Evolutionary conservation across 164 flowering plant species (phyloP).

Genomic region (Magnolia officinalis): DNA sequence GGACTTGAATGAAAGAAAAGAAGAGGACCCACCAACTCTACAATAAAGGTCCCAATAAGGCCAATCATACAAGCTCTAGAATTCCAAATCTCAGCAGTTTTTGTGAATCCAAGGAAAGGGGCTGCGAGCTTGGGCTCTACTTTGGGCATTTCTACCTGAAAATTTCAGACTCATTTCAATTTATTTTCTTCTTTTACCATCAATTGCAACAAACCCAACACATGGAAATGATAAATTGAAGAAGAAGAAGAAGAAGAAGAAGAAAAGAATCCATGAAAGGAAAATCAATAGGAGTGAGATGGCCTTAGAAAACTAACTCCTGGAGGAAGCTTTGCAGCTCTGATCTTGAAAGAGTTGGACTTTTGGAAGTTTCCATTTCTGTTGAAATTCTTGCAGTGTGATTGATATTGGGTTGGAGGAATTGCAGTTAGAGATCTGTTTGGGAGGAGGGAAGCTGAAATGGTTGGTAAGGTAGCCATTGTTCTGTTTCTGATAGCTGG

Average conservation of each 20-base stretch:
- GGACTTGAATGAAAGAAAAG: not conserved
- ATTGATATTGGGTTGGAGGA: conserved; percentile 5
- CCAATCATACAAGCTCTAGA: conserved; percentile 97
- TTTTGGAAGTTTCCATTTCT: conserved; percentile 5
- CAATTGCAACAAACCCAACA: not conserved
- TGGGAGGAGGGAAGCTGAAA: conserved; percentile 28
- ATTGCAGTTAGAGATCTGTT: conserved; percentile 7
- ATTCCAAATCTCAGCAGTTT: conserved; percentile 85
- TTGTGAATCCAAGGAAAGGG: conserved; percentile 82
- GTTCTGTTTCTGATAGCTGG: not conserved
- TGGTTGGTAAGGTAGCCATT: conserved; percentile 39
- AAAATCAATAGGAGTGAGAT: not conserved
- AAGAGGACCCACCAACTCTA: conserved; percentile 56
- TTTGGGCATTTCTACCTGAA: conserved; percentile 74
- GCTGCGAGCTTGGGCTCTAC: conserved; percentile 64
- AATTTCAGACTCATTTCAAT: not conserved
- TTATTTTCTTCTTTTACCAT: not conserved
- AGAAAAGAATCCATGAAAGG: not conserved
- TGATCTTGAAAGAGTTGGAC: conserved; percentile 33
- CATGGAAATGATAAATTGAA: not conserved
- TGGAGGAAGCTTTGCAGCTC: conserved; percentile 69
- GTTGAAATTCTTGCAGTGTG: conserved; percentile 7
- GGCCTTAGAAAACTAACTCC: conserved; percentile 37
- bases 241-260: not conserved
- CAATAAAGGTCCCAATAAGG: conserved; percentile 78